These are phyloP conservation scores for Rhodomyrtus tomentosa DNA, from an alignment of 345 rosid species.

Conservation along the genomic window DNA sequence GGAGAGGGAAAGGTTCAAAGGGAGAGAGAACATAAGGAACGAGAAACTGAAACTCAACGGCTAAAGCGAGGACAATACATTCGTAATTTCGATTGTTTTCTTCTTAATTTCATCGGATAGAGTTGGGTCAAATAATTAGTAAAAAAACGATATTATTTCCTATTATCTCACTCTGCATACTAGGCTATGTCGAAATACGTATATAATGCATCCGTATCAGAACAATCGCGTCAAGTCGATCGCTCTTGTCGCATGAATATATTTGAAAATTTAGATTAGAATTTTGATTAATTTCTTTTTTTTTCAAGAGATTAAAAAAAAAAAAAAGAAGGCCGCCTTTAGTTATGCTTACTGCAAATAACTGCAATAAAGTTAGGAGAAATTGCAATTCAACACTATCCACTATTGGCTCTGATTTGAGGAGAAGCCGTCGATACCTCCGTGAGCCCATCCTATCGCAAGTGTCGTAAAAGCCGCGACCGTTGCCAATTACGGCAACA, in stretches of 20 bases:
- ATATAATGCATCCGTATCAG: no score
- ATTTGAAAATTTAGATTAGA: neutral
- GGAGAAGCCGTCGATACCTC: neutral
- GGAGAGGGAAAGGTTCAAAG: no score
- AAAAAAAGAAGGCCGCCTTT: neutral
- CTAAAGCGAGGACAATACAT: neutral
- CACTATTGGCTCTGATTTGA: neutral
- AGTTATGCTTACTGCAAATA: neutral
- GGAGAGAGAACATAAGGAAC: neutral
- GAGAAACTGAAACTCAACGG: slow-evolving; percentile 10
- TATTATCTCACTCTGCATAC: neutral
- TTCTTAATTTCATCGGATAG: neutral
- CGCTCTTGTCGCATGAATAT: neutral
- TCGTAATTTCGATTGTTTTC: neutral
- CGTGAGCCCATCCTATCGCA: neutral
- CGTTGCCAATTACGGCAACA: neutral
- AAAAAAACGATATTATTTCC: neutral
- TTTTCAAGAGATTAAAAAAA: fast-evolving
- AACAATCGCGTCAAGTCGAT: neutral
- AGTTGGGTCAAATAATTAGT: neutral
- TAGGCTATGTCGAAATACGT: neutral
- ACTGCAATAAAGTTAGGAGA: neutral
- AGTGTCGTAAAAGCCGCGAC: neutral
- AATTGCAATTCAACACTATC: neutral
- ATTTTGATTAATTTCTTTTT: neutral